A percentile compares a stretch with the other conserved stretches of the same genome.
phyloP scores from a whole-genome alignment of 257 asterid genomes.

The Fraxinus excelsior region DNA sequence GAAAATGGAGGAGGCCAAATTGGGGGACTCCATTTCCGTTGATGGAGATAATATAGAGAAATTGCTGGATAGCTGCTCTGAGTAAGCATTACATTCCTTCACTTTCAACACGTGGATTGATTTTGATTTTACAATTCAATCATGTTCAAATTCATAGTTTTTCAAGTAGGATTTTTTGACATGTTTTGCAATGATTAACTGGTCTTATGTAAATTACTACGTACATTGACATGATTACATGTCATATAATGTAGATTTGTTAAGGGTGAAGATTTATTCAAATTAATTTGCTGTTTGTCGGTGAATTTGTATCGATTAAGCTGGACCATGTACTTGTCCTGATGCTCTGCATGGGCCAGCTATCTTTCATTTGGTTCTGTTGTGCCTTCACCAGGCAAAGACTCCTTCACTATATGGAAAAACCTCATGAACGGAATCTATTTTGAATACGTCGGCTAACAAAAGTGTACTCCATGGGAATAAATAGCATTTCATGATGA shows the following conservation, averaged over 20 bases:
- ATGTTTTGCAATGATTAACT: not conserved
- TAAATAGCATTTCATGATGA: not conserved
- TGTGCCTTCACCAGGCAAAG: not conserved
- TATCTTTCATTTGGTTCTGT: no score
- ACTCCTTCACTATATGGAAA: not conserved
- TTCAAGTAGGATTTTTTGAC: slow-evolving; percentile 1
- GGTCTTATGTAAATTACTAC: not conserved
- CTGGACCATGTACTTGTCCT: not conserved
- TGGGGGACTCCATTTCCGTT: slow-evolving; percentile 51
- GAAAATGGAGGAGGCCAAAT: slow-evolving; percentile 79
- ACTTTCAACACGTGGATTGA: not conserved
- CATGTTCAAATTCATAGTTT: not conserved
- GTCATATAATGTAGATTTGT: not conserved
- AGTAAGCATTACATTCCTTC: slow-evolving; percentile 40
- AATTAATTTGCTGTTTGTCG: not conserved
- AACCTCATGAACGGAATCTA: not conserved
- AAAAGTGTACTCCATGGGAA: not conserved
- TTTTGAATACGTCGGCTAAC: no score
- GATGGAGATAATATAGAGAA: slow-evolving; percentile 69
- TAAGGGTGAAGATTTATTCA: not conserved
- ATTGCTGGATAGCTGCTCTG: slow-evolving; percentile 78
- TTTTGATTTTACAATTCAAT: not conserved
- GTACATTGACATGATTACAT: not conserved
- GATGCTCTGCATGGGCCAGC: not conserved
- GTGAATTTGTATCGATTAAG: not conserved